Evolutionary conservation across 352 stramenopile genomes (phyloP).

Genomic region (Globisporangium alternatum): DNA sequence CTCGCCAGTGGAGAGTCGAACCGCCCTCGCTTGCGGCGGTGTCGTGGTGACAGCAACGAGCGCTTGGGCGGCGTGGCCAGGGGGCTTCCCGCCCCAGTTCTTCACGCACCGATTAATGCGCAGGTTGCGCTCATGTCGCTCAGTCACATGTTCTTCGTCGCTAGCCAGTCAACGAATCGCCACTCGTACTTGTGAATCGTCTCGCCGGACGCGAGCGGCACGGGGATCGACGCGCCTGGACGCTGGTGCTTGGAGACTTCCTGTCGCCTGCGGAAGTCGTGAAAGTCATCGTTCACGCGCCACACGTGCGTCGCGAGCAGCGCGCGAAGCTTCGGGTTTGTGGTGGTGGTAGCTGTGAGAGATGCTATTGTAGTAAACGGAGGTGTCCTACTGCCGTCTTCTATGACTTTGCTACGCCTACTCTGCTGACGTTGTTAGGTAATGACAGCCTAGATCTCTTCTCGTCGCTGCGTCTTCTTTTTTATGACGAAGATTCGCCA

Average conservation of each 20-base stretch:
- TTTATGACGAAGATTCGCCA: constrained; percentile 4
- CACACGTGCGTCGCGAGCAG: too few species aligned
- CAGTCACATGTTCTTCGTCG: not conserved
- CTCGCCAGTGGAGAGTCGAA: not conserved
- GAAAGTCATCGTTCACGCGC: not conserved
- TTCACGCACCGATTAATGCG: constrained; percentile 16
- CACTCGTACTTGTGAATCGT: constrained; percentile 18
- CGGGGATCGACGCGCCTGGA: constrained; percentile 7
- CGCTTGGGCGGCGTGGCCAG: not conserved
- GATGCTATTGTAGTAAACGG: too few species aligned
- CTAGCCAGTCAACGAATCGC: constrained; percentile 19
- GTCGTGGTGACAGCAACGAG: not conserved
- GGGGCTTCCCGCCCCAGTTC: not conserved
- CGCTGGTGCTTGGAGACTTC: not conserved
- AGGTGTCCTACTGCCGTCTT: too few species aligned
- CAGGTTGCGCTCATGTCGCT: constrained; percentile 17
- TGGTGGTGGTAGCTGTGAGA: too few species aligned
- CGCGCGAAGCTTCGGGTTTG: too few species aligned
- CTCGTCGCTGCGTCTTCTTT: not conserved
- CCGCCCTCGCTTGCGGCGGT: not conserved
- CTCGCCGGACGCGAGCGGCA: constrained; percentile 17
- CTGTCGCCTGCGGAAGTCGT: not conserved
- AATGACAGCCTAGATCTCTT: not conserved
- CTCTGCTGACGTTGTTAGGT: not conserved
- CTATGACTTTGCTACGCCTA: too few species aligned